A percentile compares a stretch with the other conserved stretches of the same genome.
Conservation (phyloP, 2,329 filamentous ascomycete genomes). For the Aureobasidium sp. region DNA sequence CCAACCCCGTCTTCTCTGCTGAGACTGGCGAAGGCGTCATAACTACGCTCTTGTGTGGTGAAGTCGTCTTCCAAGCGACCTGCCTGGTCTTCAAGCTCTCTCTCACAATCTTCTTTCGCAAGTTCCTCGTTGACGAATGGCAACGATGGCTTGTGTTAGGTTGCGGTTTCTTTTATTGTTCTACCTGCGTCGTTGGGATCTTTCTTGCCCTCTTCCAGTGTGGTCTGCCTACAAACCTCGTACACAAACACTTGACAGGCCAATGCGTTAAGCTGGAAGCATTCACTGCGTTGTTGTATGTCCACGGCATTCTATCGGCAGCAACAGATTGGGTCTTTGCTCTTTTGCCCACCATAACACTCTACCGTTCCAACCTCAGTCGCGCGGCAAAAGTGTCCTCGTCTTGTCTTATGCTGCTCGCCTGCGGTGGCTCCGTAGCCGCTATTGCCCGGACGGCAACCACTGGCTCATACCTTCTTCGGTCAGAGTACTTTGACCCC, state of each 20-base stretch:
- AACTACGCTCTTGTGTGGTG: neutral
- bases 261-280: neutral
- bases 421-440: neutral
- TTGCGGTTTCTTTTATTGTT: neutral
- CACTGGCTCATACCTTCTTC: neutral
- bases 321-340: neutral
- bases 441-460: neutral
- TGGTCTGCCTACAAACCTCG: neutral
- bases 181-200: neutral
- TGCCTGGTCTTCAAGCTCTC: conserved; percentile 4
- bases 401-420: neutral
- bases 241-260: neutral
- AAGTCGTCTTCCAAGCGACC: neutral
- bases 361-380: conserved; percentile 1
- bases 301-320: neutral
- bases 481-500: neutral
- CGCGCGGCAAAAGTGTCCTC: conserved; percentile 1
- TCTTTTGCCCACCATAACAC: neutral
- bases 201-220: neutral
- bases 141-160: neutral
- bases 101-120: neutral
- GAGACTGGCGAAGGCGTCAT: neutral
- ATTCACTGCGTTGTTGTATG: neutral
- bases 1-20: neutral
- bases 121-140: neutral